Evolutionary conservation across 2,329 filamentous ascomycete genomes (phyloP).

Genomic region (Helotiales sp.): DNA sequence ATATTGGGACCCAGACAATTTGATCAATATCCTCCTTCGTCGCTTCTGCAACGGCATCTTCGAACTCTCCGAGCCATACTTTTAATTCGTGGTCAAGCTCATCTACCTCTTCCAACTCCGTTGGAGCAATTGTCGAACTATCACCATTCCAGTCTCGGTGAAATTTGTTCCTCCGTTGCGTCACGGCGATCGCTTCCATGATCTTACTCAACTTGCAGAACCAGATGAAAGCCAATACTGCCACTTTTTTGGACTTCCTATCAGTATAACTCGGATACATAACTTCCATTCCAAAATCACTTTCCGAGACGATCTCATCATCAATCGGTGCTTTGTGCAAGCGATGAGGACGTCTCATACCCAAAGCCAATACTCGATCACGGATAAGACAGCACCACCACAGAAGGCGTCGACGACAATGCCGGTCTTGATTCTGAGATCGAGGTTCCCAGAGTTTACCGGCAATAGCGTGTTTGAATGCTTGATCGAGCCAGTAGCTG

Average conservation of each 20-base stretch:
- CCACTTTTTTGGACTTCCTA: slow-evolving; percentile 1
- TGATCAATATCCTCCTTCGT: not conserved
- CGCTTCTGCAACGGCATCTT: not conserved
- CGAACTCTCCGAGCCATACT: slow-evolving; percentile 10
- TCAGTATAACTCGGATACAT: slow-evolving; percentile 6
- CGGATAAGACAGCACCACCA: slow-evolving; percentile 18
- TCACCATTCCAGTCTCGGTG: slow-evolving; percentile 10
- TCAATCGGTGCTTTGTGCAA: slow-evolving; percentile 6
- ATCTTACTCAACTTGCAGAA: slow-evolving; percentile 17
- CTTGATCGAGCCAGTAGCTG: slow-evolving; percentile 18
- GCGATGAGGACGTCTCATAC: slow-evolving; percentile 15
- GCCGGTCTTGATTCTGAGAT: not conserved
- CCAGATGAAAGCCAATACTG: slow-evolving; percentile 16
- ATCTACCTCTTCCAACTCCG: slow-evolving; percentile 10
- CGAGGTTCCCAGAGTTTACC: slow-evolving; percentile 7
- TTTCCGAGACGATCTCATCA: slow-evolving; percentile 6
- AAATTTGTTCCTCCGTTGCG: slow-evolving; percentile 9
- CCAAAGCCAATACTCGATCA: slow-evolving; percentile 14
- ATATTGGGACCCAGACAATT: slow-evolving; percentile 8
- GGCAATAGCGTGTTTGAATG: slow-evolving; percentile 14
- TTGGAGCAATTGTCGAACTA: not conserved
- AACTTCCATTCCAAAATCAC: slow-evolving; percentile 13
- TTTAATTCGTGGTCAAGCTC: slow-evolving; percentile 6
- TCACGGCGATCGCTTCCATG: slow-evolving; percentile 13
- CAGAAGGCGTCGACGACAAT: slow-evolving; percentile 4